These are phyloP conservation scores for Astrothelium subdiscretum DNA, from an alignment of 495 filamentous ascomycete species.

Conservation along the genomic window DNA sequence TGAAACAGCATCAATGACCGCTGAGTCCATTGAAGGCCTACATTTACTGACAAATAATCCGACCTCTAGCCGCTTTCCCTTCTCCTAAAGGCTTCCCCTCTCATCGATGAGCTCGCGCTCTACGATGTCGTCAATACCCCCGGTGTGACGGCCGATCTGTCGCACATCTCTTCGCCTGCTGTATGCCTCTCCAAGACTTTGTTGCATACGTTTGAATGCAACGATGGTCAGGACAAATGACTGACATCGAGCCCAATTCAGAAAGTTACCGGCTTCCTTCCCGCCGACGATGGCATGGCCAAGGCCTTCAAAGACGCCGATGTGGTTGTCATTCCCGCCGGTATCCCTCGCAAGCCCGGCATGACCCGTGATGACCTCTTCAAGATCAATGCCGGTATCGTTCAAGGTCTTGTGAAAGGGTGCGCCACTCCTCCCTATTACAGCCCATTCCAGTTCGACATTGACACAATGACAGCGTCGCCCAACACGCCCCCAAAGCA, in stretches of 20 bases:
- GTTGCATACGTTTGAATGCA: too few species aligned
- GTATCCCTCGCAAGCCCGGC: constrained; percentile 98
- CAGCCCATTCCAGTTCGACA: background rate
- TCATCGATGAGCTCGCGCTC: constrained; percentile 81
- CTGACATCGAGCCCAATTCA: constrained; percentile 28
- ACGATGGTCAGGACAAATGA: background rate
- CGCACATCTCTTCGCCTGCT: constrained; percentile 89
- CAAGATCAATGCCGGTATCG: constrained; percentile 37
- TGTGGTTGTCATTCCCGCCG: constrained; percentile 92
- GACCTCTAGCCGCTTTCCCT: constrained; percentile 75
- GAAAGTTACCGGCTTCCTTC: constrained; percentile 86
- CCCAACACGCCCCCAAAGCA: constrained; percentile 78
- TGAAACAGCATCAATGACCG: constrained; percentile 1
- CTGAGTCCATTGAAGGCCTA: background rate
- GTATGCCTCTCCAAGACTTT: constrained; percentile 51
- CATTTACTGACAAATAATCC: background rate
- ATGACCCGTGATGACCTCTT: constrained; percentile 99
- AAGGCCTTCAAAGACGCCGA: constrained; percentile 78
- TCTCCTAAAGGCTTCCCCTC: constrained; percentile 74
- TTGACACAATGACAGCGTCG: constrained; percentile 38
- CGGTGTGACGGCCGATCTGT: constrained; percentile 88
- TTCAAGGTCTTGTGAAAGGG: constrained; percentile 49
- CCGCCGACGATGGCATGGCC: constrained; percentile 82
- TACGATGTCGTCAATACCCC: constrained; percentile 99
- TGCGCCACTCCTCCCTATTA: background rate